Evolutionary conservation across 2,329 filamentous ascomycete species (phyloP), one percentile per base, ranked within the genome.

Genomic region (Claviceps capensis): DNA sequence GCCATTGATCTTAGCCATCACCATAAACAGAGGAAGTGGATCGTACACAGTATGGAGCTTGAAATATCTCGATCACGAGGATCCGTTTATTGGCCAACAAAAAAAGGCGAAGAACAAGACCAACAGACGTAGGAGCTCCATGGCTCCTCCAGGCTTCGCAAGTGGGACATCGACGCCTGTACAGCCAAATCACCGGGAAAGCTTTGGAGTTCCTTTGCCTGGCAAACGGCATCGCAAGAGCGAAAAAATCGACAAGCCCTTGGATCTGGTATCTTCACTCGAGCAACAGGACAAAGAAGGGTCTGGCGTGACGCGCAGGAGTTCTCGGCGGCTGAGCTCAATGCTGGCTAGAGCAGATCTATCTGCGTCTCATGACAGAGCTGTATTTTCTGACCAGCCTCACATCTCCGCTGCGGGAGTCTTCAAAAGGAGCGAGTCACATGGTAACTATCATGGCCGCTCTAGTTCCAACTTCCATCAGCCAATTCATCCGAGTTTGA

Each of bases 11-110:
- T 71, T 97, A 52, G 83, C 88, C 11, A 78, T 96, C 49, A 96
- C 91, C 0, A 74, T 85, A 55, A 95, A 96, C 62, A 72, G 81
- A 51, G 83, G 88, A 57, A 81, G 81, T 3, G 85, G 81, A 58
- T 77, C 82, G 60, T 89, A 94, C 63, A 93, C 83, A 2, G 74
- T 97, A 46, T 97, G 91, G 91, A 83, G 82, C 53, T 77, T 90
- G 50, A 78, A 81, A 45, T 95, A 95, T 63, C 72, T 89, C 50
- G 77, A 84, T 34, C 82, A 84, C 55, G 81, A 85, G 56, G 77
- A 81, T 53, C 70, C 72, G 17, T 73, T 77, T 58, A 63, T 74
- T 56, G 60, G 77, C 63, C 60, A 73, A 17, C 66, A 68, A 38
- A 70, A 73, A 59, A 68, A 72, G 53, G 64, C 72, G 54, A 70